These are phyloP conservation scores for Backusella tarrabulga DNA, from an alignment of 192 early-diverging fungal species.

Conservation along the genomic window DNA sequence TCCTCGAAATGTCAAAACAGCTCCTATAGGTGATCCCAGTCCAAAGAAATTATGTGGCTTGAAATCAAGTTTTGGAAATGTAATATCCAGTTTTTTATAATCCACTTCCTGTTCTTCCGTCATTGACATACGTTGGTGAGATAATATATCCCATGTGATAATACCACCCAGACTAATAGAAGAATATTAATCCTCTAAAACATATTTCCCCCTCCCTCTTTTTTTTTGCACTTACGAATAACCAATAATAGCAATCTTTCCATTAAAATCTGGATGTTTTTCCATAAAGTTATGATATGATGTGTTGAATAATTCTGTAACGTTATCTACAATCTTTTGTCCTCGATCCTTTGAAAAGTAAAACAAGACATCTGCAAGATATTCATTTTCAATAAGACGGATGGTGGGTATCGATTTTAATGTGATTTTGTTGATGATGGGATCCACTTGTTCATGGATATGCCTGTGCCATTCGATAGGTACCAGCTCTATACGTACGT, in stretches of 20 bases:
- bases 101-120: slow-evolving; percentile 22
- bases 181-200: not conserved
- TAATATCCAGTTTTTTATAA: slow-evolving; percentile 29
- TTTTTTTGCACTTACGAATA: slow-evolving; percentile 46
- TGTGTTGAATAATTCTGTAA: slow-evolving; percentile 33
- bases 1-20: slow-evolving; percentile 62
- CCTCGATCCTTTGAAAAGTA: slow-evolving; percentile 40
- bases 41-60: slow-evolving; percentile 49
- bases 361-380: slow-evolving; percentile 37
- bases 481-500: slow-evolving; percentile 37
- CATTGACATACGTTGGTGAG: slow-evolving; percentile 29
- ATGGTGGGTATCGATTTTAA: slow-evolving; percentile 42
- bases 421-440: slow-evolving; percentile 33
- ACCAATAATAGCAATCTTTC: slow-evolving; percentile 58
- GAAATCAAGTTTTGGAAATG: slow-evolving; percentile 42
- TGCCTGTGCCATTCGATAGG: slow-evolving; percentile 41
- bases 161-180: slow-evolving; percentile 56
- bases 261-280: slow-evolving; percentile 59
- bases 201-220: no score
- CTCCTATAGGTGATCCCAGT: slow-evolving; percentile 53
- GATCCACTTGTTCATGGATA: slow-evolving; percentile 36
- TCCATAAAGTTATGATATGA: slow-evolving; percentile 53
- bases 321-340: slow-evolving; percentile 33
- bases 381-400: slow-evolving; percentile 41
- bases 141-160: slow-evolving; percentile 67